Conservation (phyloP, 176 grass and related monocot genomes). For the Aegilops sharonensis region DNA sequence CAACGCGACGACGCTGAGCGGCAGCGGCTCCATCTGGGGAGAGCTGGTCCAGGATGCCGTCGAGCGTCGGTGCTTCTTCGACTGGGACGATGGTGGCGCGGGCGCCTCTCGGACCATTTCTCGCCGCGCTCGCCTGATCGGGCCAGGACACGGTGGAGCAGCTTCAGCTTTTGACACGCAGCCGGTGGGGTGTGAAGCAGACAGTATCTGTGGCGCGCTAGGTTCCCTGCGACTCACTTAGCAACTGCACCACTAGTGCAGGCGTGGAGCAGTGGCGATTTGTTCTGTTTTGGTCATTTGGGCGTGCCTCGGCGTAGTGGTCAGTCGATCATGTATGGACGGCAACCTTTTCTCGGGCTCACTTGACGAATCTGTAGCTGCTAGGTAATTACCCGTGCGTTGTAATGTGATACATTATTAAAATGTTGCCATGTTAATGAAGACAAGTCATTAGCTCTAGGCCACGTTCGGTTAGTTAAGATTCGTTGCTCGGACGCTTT, state of each 20-base stretch:
- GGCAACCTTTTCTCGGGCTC: too few species aligned
- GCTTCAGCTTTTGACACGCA: not conserved
- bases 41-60: slow-evolving; percentile 51
- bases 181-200: not conserved
- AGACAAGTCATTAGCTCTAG: too few species aligned
- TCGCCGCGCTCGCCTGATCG: too few species aligned
- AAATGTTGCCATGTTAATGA: too few species aligned
- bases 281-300: not conserved
- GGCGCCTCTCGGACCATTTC: not conserved
- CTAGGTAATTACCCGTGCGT: too few species aligned
- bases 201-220: not conserved
- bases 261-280: not conserved
- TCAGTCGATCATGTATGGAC: too few species aligned
- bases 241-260: not conserved
- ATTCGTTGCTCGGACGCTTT: too few species aligned
- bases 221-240: slow-evolving; percentile 12
- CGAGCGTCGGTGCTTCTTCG: slow-evolving; percentile 54
- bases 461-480: too few species aligned
- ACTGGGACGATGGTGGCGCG: not conserved
- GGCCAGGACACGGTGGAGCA: not conserved
- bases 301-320: too few species aligned
- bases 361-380: too few species aligned
- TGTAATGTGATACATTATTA: too few species aligned
- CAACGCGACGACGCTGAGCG: slow-evolving; percentile 44
- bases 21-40: slow-evolving; percentile 58